Base-by-base conservation (phyloP, 495 filamentous ascomycete genomes). In the Neurospora sp. region DNA sequence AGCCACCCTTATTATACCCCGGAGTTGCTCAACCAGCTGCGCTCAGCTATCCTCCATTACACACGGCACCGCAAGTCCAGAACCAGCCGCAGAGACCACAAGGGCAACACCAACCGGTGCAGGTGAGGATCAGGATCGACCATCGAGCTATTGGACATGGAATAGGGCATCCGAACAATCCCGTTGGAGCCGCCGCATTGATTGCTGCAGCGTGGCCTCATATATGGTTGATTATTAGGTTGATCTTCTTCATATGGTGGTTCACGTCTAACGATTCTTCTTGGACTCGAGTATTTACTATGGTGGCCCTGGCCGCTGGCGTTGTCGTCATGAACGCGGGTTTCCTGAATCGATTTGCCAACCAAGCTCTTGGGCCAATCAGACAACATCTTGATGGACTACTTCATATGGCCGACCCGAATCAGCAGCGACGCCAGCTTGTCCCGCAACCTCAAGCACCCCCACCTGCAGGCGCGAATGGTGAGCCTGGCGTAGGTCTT, bases 181-280 rank as follows among this genome's bases (percentile, higher is more conserved):
- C 84, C 8, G 27, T 61, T 27, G 83, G 85, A n/a, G 76, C 83
- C 12, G 84, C 82, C 2, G 80, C 83, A 14, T 78, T 85, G 42
- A 44, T 88, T 18, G 87, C 83, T 18, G 87, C 86, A 65, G 73
- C 85, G 44, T 81, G 88, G 76, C 83, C 89, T 69, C 86, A 89
- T 31, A 77, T 96, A 27, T 97, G 93, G 93, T 85, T 96, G 20
- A 81, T 96, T n/a, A 81, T 93, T 65, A 89, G 93, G 39, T 80
- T 97, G 22, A 87, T 89, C 59, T 86, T 90, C 69, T 93, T 96
- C 80, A 88, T 93, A 42, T 95, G 91, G 83, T 89, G 94, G 80
- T 92, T 95, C 73, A 92, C 91, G 20, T 88, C 89, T 9, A 88
- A 89, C n/a, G 88, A 89, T 38, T 87, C 90, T 5, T 86, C 83